A percentile compares a stretch with the other conserved stretches of the same genome.
These are phyloP conservation scores for Astrothelium macrocarpum DNA, from an alignment of 495 filamentous ascomycete species.

Conservation along the genomic window DNA sequence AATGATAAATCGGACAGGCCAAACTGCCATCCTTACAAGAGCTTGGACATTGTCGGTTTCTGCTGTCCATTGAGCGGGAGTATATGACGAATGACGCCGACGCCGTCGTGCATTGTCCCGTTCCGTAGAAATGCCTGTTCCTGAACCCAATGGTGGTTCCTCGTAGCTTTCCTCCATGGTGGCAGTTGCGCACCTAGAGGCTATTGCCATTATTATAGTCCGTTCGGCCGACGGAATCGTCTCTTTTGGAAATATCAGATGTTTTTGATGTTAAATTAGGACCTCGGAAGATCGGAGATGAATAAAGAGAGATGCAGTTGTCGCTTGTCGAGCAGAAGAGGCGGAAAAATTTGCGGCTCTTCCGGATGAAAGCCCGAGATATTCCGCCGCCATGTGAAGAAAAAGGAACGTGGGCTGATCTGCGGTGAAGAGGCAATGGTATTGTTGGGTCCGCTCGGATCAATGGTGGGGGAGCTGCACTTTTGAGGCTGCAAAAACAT, in stretches of 20 bases:
- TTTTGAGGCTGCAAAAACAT: not conserved
- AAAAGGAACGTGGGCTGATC: not conserved
- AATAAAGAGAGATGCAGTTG: too few relatives aligned
- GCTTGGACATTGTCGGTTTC: constrained; percentile 26
- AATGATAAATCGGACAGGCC: not conserved
- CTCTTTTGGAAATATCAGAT: too few relatives aligned
- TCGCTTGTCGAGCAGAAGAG: not conserved
- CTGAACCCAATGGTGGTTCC: constrained; percentile 19
- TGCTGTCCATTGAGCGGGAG: constrained; percentile 19
- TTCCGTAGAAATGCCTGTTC: constrained; percentile 14
- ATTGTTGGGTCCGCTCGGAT: not conserved
- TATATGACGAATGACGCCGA: constrained; percentile 29
- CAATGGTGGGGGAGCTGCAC: not conserved
- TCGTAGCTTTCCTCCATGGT: constrained; percentile 17
- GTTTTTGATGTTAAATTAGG: too few relatives aligned
- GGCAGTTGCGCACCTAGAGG: constrained; percentile 6
- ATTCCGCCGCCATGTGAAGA: not conserved
- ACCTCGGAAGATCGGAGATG: not conserved
- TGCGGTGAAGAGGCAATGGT: not conserved
- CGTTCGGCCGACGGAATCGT: not conserved
- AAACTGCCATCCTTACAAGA: constrained; percentile 12
- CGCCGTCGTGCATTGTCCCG: constrained; percentile 15
- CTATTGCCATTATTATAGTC: not conserved
- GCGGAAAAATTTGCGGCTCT: not conserved
- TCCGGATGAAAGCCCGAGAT: not conserved